phyloP scores from a whole-genome alignment of 164 flowering plant genomes.

The Pachysandra terminalis region DNA sequence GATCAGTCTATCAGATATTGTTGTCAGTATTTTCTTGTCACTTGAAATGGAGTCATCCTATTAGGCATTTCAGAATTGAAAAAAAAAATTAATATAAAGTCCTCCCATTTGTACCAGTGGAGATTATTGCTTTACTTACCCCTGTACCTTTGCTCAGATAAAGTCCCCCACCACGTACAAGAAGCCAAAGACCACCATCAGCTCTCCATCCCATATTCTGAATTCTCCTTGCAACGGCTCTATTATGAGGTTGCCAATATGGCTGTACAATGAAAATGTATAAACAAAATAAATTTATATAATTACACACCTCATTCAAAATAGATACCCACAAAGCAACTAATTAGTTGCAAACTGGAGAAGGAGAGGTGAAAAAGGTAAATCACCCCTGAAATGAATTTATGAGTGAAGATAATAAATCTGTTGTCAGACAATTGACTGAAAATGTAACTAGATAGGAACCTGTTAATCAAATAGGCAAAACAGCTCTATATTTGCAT shows the following conservation, averaged over 20 bases:
- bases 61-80: neutral
- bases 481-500: neutral
- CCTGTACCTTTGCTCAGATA: slow-evolving; percentile 96
- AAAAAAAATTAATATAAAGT: too few relatives aligned
- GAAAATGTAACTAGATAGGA: neutral
- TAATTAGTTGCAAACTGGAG: neutral
- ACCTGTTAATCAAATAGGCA: neutral
- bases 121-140: slow-evolving; percentile 35
- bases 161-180: slow-evolving; percentile 97
- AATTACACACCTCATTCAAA: neutral
- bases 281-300: neutral
- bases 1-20: neutral
- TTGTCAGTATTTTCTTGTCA: neutral
- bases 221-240: slow-evolving; percentile 90
- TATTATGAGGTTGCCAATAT: slow-evolving; percentile 97
- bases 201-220: slow-evolving; percentile 99
- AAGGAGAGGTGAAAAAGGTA: too few relatives aligned
- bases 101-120: too few relatives aligned
- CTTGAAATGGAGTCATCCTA: neutral
- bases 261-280: slow-evolving; percentile 42
- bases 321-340: neutral
- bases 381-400: neutral
- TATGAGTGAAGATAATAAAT: neutral
- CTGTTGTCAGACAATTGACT: neutral
- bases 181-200: slow-evolving; percentile 99